Evolutionary conservation across 768 basidiomycete species (phyloP), one percentile per base, ranked within the genome.

Genomic region (Termitomyces sp.): DNA sequence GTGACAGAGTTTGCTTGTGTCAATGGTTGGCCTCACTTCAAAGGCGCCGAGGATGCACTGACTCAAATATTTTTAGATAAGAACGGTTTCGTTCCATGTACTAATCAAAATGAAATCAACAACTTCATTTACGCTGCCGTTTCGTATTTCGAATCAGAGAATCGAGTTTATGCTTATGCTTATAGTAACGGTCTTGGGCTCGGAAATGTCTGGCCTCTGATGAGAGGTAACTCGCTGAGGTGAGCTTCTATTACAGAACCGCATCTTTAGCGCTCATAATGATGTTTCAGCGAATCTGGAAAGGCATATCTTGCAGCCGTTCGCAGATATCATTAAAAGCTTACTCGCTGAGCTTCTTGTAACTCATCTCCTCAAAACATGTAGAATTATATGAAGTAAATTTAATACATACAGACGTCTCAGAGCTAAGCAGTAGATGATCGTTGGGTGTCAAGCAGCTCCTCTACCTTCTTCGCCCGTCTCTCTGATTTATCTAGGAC

Each of bases 1-100:
- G 70, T 79, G 16, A 75, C 77, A 23, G 78, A 79, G 61, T 77
- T 78, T 59, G 77, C 78, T 50, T 79, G 78, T 55, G 77, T 78
- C 32, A 70, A 78, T 49, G 77, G 77, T 76, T 16, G 17, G 40
- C 19, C 37, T 44, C 16, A 28, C 44, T 11, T 9, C 9, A 19
- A n/a, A 45, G 30, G 23, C 34, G 32, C 37, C 2, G 4, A 11
- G 35, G 25, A 5, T 48, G 46, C 34, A 39, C 21, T 25, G 23
- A 19, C 59, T 25, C n/a, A 10, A 45, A 2, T 27, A 14, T 37
- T 11, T 39, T 3, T 11, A 76, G 76, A 77, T 54, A 58, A 63
- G 59, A 66, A 70, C 41, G 68, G 69, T 14, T 79, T 79, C 59
- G 60, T 58, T 9, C 78, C 78, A 19, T 79, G 78, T 64, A 75